Evolutionary conservation across 1,284 basidiomycete genomes (phyloP), one percentile per base, ranked within the genome.

Genomic region (Golubevia pallescens): DNA sequence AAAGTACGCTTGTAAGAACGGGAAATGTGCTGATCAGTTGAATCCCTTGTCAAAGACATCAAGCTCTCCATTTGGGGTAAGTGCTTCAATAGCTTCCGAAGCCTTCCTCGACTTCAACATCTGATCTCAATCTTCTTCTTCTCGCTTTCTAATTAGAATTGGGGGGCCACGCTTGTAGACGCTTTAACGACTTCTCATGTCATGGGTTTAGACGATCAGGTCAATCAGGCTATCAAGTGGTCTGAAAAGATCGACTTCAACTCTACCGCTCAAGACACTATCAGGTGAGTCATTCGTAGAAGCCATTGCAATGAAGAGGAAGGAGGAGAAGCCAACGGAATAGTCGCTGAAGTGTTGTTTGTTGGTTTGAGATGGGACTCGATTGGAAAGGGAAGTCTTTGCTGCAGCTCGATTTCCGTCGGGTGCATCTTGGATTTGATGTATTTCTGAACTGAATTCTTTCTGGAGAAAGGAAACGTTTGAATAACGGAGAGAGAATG

Each of bases 131-230:
- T 2, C 54, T 7, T 56, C 13, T 56, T 6, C 13, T 28, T 28
- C 24, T 5, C 20, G 10, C 13, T 56, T 21, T 10, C n/a, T n/a
- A n/a, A 75, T 21, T 75, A 77, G 21, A 72, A 71, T 8, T 81
- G 78, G 78, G 78, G 77, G 2, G 78, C 77, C 13, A 73, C 63
- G n/a, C 63, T 73, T 16, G 68, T 81, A 58, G 78, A 81, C 42
- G 73, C 77, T 2, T 69, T 77, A 58, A 71, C 62, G 58, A 81
- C 78, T 0, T 68, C 73, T 13, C 66, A 71, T 62, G 38, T 81
- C n/a, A 79, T 81, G 77, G 74, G 69, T 24, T 69, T 75, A 60
- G 58, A n/a, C 16, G 75, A 75, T 52, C 67, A 74, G 5, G 74
- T 70, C 60, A 32, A 70, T 7, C 42, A 66, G 20, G 71, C 71